These are phyloP conservation scores for Cystobasidium onofrii DNA, from an alignment of 768 basidiomycete genomes.

Conservation along the genomic window DNA sequence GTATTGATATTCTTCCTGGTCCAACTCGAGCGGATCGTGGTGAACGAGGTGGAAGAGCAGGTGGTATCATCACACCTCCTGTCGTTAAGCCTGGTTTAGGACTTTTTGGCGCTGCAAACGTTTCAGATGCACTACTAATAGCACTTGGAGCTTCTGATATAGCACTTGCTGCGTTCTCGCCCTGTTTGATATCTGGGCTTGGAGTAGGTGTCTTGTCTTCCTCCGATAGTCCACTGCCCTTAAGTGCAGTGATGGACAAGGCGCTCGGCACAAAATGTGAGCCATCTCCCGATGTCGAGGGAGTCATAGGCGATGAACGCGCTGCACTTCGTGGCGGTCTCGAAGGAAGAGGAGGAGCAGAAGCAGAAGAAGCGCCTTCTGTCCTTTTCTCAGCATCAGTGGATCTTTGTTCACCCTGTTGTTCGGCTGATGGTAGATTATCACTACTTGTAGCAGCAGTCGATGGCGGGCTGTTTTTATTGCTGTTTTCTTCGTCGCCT, in stretches of 20 bases:
- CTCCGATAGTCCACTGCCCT: not conserved
- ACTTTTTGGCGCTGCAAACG: not conserved
- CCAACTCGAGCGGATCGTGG: not conserved
- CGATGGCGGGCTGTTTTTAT: not conserved
- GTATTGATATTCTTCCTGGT: not conserved
- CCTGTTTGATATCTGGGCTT: not conserved
- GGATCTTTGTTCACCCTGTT: not conserved
- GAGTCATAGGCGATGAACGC: slow-evolving; percentile 5
- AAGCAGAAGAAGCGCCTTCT: not conserved
- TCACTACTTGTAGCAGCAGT: not conserved
- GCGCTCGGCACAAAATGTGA: not conserved
- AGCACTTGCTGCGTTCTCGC: not conserved
- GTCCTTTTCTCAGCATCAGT: not conserved
- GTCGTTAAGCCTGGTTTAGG: not conserved
- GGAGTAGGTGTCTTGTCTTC: not conserved
- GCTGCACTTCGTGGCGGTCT: slow-evolving; percentile 11
- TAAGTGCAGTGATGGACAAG: not conserved
- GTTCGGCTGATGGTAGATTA: not conserved
- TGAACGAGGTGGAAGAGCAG: not conserved
- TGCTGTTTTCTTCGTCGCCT: not conserved
- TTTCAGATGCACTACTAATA: not conserved
- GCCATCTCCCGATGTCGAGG: not conserved
- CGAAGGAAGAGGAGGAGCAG: not conserved
- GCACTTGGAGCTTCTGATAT: not conserved
- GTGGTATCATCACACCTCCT: not conserved